A percentile compares a stretch with the other conserved stretches of the same genome.
phyloP scores from a whole-genome alignment of 163 green algal species.

The Scenedesmus sp. region DNA sequence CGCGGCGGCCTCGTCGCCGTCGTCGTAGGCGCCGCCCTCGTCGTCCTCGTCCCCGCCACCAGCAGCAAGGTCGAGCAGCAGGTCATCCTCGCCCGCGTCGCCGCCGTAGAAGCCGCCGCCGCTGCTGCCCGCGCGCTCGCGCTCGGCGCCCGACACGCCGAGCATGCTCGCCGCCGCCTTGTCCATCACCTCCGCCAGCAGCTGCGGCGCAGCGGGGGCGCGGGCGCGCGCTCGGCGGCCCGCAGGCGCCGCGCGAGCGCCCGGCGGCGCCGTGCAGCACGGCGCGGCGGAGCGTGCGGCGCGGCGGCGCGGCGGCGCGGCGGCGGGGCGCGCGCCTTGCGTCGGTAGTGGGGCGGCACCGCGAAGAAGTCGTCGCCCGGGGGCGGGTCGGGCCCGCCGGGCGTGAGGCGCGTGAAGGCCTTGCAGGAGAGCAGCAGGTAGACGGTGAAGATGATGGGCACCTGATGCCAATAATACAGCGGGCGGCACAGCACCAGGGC shows the following conservation, averaged over 20 bases:
- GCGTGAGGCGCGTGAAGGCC: conserved; percentile 54
- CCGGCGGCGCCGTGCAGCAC: no score
- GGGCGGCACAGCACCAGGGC: no score
- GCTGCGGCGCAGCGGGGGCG: neutral
- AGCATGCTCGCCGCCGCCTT: conserved; percentile 31
- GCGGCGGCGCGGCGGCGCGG: neutral
- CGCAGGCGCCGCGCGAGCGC: neutral
- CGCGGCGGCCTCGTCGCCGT: no score
- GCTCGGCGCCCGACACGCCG: neutral
- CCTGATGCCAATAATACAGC: no score
- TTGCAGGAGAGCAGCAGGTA: conserved; percentile 75
- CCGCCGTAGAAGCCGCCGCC: conserved; percentile 22
- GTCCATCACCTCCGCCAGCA: conserved; percentile 32
- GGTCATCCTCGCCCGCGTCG: conserved; percentile 5
- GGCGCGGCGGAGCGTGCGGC: neutral
- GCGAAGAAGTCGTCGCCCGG: conserved; percentile 24
- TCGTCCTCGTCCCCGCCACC: no score
- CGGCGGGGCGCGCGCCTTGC: neutral
- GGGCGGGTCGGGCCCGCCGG: neutral
- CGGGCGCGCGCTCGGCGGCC: neutral
- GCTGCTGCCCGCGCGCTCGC: neutral
- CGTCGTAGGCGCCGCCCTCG: no score
- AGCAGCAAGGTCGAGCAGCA: neutral
- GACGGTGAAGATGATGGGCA: conserved; percentile 81
- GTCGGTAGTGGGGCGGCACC: conserved; percentile 8